Evolutionary conservation across 495 filamentous ascomycete species (phyloP), one percentile per base, ranked within the genome.

Genomic region (Lepraria neglecta): DNA sequence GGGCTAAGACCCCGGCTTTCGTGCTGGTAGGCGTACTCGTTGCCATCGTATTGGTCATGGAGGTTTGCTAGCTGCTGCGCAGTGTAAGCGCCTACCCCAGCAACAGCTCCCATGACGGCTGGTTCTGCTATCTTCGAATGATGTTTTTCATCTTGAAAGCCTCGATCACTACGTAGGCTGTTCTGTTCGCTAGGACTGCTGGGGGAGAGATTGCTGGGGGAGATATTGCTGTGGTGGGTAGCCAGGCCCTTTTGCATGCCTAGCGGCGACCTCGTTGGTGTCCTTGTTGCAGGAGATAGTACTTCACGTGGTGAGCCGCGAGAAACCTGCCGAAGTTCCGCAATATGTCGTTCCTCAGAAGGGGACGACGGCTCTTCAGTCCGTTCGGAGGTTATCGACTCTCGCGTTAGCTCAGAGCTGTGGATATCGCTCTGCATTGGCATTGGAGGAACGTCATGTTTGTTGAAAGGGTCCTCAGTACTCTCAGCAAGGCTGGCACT

Each of bases 321-420:
- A 17, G 81, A 69, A 4, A 87, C 71, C 50, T 89, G 84, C 24
- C 75, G 80, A 44, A 82, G 71, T 3, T 70, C 65, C 65, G 64
- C 60, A 80, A 73, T 69, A 77, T 74, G 68, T 63, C 55, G 46
- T 19, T 72, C 66, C 56, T 65, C 63, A 47, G 68, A 70, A 27
- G 68, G 64, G 42, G 63, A 69, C 30, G 64, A 65, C 56, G 89
- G 82, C 64, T 86, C 73, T 64, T 86, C 88, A 0, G 89, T 91
- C 28, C 87, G 83, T 43, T 89, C 86, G 6, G 94, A 92, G 12
- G 95, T 77, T 60, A 98, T 88, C 0, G 95, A 97, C 42, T 87
- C 85, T 69, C 94, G 81, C 3, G 94, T 97, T 53, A 96, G 70
- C 30, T 96, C 91, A 0, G 91, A 95, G 35, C 88, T 82, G 52